Percentiles rank a stretch among this genome's conserved stretches.
Evolutionary conservation across 441 rosid genomes (phyloP).

Genomic region (Bocquillonia castaneifolia): DNA sequence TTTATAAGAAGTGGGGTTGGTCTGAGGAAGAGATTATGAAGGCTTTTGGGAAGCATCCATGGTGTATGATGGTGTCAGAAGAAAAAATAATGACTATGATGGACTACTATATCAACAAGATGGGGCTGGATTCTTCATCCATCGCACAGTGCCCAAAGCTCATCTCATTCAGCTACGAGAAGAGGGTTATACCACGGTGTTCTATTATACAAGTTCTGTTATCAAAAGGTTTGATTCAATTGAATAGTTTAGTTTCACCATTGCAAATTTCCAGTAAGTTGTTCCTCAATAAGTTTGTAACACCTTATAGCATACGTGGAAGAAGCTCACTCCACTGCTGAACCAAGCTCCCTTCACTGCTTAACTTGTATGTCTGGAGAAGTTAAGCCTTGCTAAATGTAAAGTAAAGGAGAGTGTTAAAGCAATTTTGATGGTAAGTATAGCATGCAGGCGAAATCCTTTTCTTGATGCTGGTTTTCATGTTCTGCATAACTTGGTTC

Average conservation of each 20-base stretch:
- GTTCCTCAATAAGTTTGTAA: slow-evolving; percentile 24
- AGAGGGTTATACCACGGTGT: slow-evolving; percentile 23
- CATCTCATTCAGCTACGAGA: slow-evolving; percentile 19
- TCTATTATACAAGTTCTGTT: slow-evolving; percentile 14
- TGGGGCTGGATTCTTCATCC: slow-evolving; percentile 18
- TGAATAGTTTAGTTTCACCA: background rate
- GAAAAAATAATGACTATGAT: slow-evolving; percentile 19
- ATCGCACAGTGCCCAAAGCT: slow-evolving; percentile 9
- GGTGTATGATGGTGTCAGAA: slow-evolving; percentile 20
- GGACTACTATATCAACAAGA: slow-evolving; percentile 25
- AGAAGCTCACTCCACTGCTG: slow-evolving; percentile 19
- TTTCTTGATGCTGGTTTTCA: too few species aligned
- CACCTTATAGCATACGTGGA: slow-evolving; percentile 13
- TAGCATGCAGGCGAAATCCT: too few species aligned
- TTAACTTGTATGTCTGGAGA: slow-evolving; percentile 12
- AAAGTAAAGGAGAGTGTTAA: background rate
- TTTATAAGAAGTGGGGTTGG: slow-evolving; percentile 25
- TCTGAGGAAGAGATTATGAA: slow-evolving; percentile 8
- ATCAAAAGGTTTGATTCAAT: slow-evolving; percentile 11
- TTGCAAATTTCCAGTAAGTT: background rate
- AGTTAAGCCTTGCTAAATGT: background rate
- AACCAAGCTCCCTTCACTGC: slow-evolving; percentile 19
- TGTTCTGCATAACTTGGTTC: too few species aligned
- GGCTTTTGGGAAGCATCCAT: slow-evolving; percentile 27
- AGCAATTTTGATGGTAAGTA: too few species aligned